phyloP scores from a whole-genome alignment of 306 rosid genomes.

The Neltuma alba region DNA sequence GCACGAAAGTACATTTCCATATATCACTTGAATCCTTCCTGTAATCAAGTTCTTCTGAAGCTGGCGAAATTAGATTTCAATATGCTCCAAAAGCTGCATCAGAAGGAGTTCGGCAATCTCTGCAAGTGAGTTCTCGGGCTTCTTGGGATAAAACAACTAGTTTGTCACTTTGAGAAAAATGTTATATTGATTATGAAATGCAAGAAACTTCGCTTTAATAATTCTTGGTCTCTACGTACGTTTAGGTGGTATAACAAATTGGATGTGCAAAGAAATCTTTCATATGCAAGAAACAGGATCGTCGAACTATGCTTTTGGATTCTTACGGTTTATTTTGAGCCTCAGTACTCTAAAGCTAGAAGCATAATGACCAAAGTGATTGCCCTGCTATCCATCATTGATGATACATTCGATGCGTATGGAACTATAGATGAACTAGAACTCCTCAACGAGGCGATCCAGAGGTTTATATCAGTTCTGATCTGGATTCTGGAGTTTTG shows the following conservation, averaged over 20 bases:
- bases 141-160: neutral
- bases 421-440: slow-evolving; percentile 51
- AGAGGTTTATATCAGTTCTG: slow-evolving; percentile 36
- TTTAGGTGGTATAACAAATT: slow-evolving; percentile 59
- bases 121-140: slow-evolving; percentile 37
- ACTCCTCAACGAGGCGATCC: slow-evolving; percentile 40
- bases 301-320: slow-evolving; percentile 56
- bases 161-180: neutral
- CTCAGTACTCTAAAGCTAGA: slow-evolving; percentile 34
- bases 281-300: slow-evolving; percentile 52
- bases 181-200: neutral
- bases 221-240: neutral
- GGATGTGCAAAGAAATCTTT: slow-evolving; percentile 18
- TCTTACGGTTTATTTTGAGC: slow-evolving; percentile 41
- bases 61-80: slow-evolving; percentile 60
- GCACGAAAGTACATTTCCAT: slow-evolving; percentile 38
- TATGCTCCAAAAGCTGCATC: slow-evolving; percentile 47
- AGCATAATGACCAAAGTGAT: slow-evolving; percentile 25
- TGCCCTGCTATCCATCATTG: slow-evolving; percentile 15
- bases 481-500: neutral
- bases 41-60: slow-evolving; percentile 31
- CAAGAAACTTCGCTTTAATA: neutral
- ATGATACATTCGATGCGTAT: slow-evolving; percentile 49
- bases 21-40: slow-evolving; percentile 44
- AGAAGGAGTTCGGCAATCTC: slow-evolving; percentile 37